Percentiles rank a stretch among this genome's conserved stretches.
Conservation (phyloP, 176 grass and related monocot genomes). For the Carex pumila region DNA sequence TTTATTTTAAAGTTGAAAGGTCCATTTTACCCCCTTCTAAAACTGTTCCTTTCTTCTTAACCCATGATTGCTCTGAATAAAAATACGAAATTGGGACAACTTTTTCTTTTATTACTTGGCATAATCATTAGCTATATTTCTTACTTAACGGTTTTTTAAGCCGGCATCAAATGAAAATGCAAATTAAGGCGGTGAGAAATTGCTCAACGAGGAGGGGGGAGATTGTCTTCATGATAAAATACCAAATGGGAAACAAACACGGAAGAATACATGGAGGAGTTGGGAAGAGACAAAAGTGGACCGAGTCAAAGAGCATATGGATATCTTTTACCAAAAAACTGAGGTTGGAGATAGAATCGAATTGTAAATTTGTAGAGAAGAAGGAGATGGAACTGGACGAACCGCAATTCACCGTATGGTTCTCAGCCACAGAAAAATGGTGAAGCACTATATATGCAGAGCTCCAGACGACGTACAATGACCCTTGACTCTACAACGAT, state of each 20-base stretch:
- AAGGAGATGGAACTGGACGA: conserved; percentile 68
- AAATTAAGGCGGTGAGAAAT: not conserved
- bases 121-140: not conserved
- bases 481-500: no score
- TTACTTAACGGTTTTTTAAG: not conserved
- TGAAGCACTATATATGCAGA: conserved; percentile 92
- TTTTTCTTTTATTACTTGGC: not conserved
- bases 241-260: conserved; percentile 41
- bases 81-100: not conserved
- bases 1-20: no score
- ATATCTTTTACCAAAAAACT: conserved; percentile 81
- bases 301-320: conserved; percentile 89
- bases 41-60: no score
- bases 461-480: conserved; percentile 77
- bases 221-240: conserved; percentile 70
- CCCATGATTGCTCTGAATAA: no score
- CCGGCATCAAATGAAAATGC: not conserved
- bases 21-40: no score
- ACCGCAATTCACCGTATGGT: conserved; percentile 52
- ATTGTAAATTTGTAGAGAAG: conserved; percentile 70
- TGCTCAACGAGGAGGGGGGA: conserved; percentile 8
- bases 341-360: conserved; percentile 74
- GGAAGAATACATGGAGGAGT: conserved; percentile 30
- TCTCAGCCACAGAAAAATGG: conserved; percentile 62
- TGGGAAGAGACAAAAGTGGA: conserved; percentile 80